Evolutionary conservation across 164 flowering plant species (phyloP).

Genomic region (Berberis vulgaris): DNA sequence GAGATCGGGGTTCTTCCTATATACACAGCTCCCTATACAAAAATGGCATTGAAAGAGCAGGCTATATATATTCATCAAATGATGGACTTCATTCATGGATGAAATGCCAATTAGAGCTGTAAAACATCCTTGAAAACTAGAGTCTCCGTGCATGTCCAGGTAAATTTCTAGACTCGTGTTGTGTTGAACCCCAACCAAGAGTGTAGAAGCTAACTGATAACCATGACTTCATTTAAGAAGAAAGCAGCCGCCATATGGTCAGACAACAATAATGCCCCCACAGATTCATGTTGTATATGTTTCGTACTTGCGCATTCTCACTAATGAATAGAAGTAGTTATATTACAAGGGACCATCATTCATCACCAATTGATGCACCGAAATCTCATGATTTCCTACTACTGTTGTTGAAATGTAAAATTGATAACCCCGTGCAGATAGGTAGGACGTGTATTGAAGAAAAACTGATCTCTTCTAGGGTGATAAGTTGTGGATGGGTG

Average conservation of each 20-base stretch:
- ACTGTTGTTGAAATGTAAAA: not conserved
- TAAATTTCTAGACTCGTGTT: too few relatives aligned
- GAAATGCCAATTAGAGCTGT: too few relatives aligned
- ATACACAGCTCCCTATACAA: too few relatives aligned
- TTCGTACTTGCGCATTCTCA: constrained; percentile 5
- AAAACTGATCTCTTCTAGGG: constrained; percentile 10
- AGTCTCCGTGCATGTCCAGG: too few relatives aligned
- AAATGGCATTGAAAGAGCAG: too few relatives aligned
- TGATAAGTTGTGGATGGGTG: constrained; percentile 50
- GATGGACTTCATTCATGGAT: too few relatives aligned
- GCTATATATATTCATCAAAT: too few relatives aligned
- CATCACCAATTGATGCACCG: not conserved
- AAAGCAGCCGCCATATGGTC: constrained; percentile 17
- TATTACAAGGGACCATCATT: constrained; percentile 10
- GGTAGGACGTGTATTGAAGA: not conserved
- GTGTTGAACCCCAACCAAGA: too few relatives aligned
- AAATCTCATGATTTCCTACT: constrained; percentile 1
- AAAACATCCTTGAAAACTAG: too few relatives aligned
- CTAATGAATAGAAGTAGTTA: not conserved
- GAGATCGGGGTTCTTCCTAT: too few relatives aligned
- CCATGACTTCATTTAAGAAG: constrained; percentile 2
- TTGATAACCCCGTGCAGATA: not conserved
- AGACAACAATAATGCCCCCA: constrained; percentile 8
- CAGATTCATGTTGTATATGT: not conserved
- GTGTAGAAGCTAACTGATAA: too few relatives aligned